Base-by-base conservation (phyloP, 1,284 basidiomycete genomes). In the Sanghuangporus baumii region DNA sequence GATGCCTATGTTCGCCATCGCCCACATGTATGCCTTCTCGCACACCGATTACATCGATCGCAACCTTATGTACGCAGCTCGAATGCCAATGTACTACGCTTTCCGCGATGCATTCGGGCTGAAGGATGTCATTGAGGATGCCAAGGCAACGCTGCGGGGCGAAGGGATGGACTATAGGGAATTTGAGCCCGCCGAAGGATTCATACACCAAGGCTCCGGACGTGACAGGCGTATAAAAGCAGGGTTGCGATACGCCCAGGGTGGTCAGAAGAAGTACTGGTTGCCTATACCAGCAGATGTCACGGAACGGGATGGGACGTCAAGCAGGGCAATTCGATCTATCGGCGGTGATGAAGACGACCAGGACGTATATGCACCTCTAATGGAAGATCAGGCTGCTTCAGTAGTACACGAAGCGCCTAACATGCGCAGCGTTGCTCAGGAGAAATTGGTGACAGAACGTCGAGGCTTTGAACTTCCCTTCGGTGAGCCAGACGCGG, bases 1-100 rank as follows among this genome's bases (percentile, higher is more conserved):
- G 76, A 98, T 99, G 96, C 96, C 96, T 0, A 76, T 98, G 64
- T 99, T 99, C 71, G 96, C 97, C 0, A 80, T 98, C 55, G 91
- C 93, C 1, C 97, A 99, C 74, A 84, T 89, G 74, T 95, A 88
- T 69, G 94, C 94, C 34, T 96, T 96, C 73, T 85, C 89, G 3
- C 84, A 88, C 68, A 88, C 81, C 57, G 95, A 98, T 73, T 97
- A 93, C 71, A 84, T 92, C 67, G 87, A 92, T 70, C 75, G 81
- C 0, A 75, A 79, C 4, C 75, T 85, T 31, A 78, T 82, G 14
- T 91, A 88, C 71, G 88, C 90, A 31, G 95, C 93, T 1, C 88
- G 95, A 23, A 89, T 98, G 81, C 91, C 91, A 0, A 84, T 96
- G 74, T 83, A 80, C 57, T 88, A 94, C 72, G 96, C 97, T 0